Percentiles rank a stretch among this genome's conserved stretches.
Evolutionary conservation across 1,284 basidiomycete genomes (phyloP).

Genomic region (Schizophyllum amplum): DNA sequence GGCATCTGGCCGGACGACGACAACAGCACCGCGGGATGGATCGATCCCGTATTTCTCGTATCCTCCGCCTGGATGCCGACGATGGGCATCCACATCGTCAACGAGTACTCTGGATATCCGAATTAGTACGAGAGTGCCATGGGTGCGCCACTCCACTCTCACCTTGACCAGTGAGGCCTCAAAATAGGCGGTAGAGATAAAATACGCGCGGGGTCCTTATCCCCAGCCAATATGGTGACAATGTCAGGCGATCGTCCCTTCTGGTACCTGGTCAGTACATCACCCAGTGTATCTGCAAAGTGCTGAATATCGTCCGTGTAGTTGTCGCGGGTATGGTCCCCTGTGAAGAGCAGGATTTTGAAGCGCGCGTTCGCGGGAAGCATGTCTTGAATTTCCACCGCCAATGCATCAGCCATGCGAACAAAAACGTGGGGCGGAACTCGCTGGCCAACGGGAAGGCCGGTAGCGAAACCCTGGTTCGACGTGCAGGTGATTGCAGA

Average conservation of each 20-base stretch:
- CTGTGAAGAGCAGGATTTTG: conserved; percentile 19
- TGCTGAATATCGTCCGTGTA: neutral
- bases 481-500: conserved; percentile 7
- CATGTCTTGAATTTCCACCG: conserved; percentile 19
- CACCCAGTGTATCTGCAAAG: neutral
- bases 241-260: neutral
- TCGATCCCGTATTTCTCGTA: conserved; percentile 9
- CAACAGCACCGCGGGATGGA: conserved; percentile 12
- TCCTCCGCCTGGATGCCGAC: neutral
- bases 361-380: conserved; percentile 17
- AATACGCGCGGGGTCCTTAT: neutral
- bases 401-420: conserved; percentile 18
- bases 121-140: neutral
- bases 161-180: neutral
- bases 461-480: conserved; percentile 3
- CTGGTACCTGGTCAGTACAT: neutral
- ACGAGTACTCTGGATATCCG: neutral
- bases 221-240: neutral
- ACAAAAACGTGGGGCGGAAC: conserved; percentile 16
- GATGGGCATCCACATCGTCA: neutral
- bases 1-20: conserved; percentile 17
- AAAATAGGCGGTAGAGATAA: neutral
- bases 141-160: neutral
- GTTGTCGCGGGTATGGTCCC: conserved; percentile 5
- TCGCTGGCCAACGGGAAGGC: conserved; percentile 14